A percentile compares a stretch with the other conserved stretches of the same genome.
Evolutionary conservation across 805 yeast species (phyloP).

Genomic region (Schizosaccharomyces japonicus): DNA sequence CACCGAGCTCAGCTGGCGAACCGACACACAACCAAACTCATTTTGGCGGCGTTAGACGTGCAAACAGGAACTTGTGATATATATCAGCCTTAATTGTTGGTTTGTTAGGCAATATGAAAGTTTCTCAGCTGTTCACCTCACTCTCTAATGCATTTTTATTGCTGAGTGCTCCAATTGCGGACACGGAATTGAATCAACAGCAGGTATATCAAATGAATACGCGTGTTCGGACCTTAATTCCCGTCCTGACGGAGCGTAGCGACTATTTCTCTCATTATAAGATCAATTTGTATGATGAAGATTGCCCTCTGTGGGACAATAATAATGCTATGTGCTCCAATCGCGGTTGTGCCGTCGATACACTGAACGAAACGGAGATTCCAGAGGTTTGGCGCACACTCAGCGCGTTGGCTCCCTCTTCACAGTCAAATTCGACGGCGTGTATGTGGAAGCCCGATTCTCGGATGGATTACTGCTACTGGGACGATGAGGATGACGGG

Average conservation of each 20-base stretch:
- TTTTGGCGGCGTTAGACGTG: too few relatives aligned
- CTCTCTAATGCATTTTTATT: too few relatives aligned
- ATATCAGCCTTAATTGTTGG: too few relatives aligned
- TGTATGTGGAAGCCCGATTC: not conserved
- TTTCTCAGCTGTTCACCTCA: too few relatives aligned
- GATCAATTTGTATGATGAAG: slow-evolving; percentile 39
- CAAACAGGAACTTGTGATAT: too few relatives aligned
- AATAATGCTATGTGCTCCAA: slow-evolving; percentile 64
- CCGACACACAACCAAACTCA: too few relatives aligned
- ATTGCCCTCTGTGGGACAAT: slow-evolving; percentile 65
- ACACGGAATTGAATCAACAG: not conserved
- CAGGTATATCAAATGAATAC: not conserved
- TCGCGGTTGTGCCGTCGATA: slow-evolving; percentile 73
- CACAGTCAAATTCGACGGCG: not conserved
- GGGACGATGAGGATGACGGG: slow-evolving; percentile 17
- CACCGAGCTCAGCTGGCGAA: too few relatives aligned
- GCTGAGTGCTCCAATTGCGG: too few relatives aligned
- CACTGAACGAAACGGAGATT: slow-evolving; percentile 44
- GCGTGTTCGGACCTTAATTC: not conserved
- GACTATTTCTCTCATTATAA: slow-evolving; percentile 77
- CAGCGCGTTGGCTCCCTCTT: not conserved
- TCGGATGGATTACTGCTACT: slow-evolving; percentile 11
- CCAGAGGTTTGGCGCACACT: slow-evolving; percentile 38
- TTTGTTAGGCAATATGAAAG: too few relatives aligned
- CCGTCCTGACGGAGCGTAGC: not conserved